These are phyloP conservation scores for Penicillium crystallinum DNA, from an alignment of 495 filamentous ascomycete species.

Conservation along the genomic window DNA sequence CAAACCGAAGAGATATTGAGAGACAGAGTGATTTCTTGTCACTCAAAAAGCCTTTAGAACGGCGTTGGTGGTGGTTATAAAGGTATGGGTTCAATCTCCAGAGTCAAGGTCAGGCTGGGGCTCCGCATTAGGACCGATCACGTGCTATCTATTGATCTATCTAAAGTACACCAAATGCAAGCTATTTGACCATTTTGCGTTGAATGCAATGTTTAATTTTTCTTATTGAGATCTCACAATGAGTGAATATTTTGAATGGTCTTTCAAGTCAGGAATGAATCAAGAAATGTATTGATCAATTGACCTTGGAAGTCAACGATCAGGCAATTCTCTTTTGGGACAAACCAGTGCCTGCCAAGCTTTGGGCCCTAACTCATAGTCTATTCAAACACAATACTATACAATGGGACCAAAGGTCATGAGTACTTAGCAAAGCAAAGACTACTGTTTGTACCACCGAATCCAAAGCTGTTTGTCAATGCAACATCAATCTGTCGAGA, in stretches of 20 bases:
- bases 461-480: slow-evolving; percentile 94
- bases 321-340: neutral
- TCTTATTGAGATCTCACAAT: neutral
- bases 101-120: slow-evolving; percentile 25
- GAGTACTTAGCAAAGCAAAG: slow-evolving; percentile 61
- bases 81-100: slow-evolving; percentile 11
- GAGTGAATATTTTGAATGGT: neutral
- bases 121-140: slow-evolving; percentile 36
- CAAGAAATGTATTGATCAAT: neutral
- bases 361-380: neutral
- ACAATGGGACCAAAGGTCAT: neutral
- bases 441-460: slow-evolving; percentile 92
- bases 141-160: slow-evolving; percentile 16
- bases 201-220: neutral
- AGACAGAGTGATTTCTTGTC: slow-evolving; percentile 5
- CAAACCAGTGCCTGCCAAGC: neutral
- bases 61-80: slow-evolving; percentile 2
- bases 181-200: neutral
- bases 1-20: neutral
- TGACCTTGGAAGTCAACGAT: neutral
- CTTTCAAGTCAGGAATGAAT: neutral
- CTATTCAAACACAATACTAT: slow-evolving; percentile 7
- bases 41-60: neutral
- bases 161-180: neutral
- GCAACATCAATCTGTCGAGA: slow-evolving; percentile 64